Base-by-base conservation (phyloP, 768 basidiomycete species). In the Steccherinum ochraceum region DNA sequence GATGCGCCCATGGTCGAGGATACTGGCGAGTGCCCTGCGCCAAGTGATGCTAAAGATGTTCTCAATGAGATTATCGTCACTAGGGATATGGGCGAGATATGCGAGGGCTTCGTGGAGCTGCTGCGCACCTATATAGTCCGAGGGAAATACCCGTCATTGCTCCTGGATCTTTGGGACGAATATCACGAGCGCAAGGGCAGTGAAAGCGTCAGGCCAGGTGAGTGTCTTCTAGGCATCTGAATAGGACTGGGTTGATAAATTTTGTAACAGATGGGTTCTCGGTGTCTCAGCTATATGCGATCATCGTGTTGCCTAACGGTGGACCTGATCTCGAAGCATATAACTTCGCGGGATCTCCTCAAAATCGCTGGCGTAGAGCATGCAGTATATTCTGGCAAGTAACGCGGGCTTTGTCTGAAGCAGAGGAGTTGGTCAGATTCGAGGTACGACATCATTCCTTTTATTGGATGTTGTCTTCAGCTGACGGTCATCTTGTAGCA, bases 381-480 rank as follows among this genome's bases (percentile, higher is more conserved):
- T 85, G 81, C 56, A 86, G 84, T 51, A 67, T 98, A 21, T 92
- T 97, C 66, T 93, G 89, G 88, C 94, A 96, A 67, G 86, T 95
- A 3, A 76, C 82, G 0, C 81, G 81, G 49, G 72, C 89, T 3
- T 76, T 98, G 2, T 81, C 81, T 0, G 75, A 79, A 41, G 96
- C 92, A 1, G 96, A 99, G 63, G 74, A 79, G 27, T 69, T 85
- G 45, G 82, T 86, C 12, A 74, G 79, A 12, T 98, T 99, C 51
- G 96, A 99, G 80, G 95, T 96, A 56, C 50, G 79, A n/a, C n/a
- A n/a, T n/a, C n/a, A n/a, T n/a, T n/a, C n/a, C n/a, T n/a, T n/a
- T n/a, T n/a, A n/a, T n/a, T n/a, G n/a, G n/a, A 20, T 39, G 46
- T 39, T 27, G n/a, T 5, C 16, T 23, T 53, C 48, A 20, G 16